Evolutionary conservation across 441 rosid species (phyloP).

Genomic region (Theobroma grandiflorum): DNA sequence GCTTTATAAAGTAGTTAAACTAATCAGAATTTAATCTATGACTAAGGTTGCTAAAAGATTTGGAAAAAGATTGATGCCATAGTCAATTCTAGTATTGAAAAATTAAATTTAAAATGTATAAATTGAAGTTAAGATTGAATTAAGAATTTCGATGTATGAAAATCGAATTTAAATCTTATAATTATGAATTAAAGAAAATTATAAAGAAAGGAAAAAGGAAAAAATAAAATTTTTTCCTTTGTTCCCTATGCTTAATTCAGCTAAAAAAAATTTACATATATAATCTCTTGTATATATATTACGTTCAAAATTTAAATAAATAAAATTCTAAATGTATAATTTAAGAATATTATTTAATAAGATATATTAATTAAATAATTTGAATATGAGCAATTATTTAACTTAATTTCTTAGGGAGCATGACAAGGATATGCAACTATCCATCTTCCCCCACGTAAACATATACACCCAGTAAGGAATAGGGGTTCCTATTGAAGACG

Average conservation of each 20-base stretch:
- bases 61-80: background rate
- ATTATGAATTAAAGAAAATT: too few relatives aligned
- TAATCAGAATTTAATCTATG: background rate
- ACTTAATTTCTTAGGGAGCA: too few relatives aligned
- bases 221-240: too few relatives aligned
- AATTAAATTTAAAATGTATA: too few relatives aligned
- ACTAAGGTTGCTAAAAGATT: background rate
- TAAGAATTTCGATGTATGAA: too few relatives aligned
- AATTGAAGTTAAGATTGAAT: too few relatives aligned
- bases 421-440: background rate
- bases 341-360: background rate
- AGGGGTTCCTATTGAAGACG: conserved; percentile 5
- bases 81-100: too few relatives aligned
- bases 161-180: too few relatives aligned
- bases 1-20: background rate
- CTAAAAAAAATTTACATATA: too few relatives aligned
- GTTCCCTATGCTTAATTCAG: too few relatives aligned
- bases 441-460: background rate
- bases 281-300: too few relatives aligned
- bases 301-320: background rate
- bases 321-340: background rate
- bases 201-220: too few relatives aligned
- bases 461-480: background rate
- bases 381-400: background rate
- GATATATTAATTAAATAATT: background rate